Evolutionary conservation across 257 asterid species (phyloP), one percentile per base, ranked within the genome.

Genomic region (Coffea canephora): DNA sequence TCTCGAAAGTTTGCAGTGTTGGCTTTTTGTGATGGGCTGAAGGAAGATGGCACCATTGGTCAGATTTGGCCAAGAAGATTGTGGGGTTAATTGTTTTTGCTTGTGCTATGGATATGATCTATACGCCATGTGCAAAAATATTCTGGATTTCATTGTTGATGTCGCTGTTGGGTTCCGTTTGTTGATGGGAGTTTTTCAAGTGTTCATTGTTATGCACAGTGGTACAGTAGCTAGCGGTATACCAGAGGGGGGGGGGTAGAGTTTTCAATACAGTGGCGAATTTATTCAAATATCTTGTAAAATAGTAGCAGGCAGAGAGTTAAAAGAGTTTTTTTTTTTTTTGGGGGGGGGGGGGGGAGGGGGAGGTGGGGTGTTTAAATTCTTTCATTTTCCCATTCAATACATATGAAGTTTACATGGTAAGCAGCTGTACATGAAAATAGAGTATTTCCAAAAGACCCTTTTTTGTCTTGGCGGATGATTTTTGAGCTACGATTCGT

Each of bases 271-370:
- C 34, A 34, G 67, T 48, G 31, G 70, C 25, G 61, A 85, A 87
- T 84, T 80, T 84, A 83, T 84, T 83, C 82, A 82, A 83, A 83
- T 69, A 78, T 85, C 82, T 80, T 88, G 93, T 86, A 86, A 82
- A 80, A 79, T 85, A 81, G 85, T 83, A 81, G 84, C 46, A 23
- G 77, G 78, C n/a, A 34, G 52, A 73, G 39, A 19, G 64, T 57
- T 9, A 19, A 52, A 0, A 39, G 49, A 66, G 0, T 45, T 57
- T 59, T 48, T 50, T 41, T 31, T 31, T 69, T 6, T 19, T 34
- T 41, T 62, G 31, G 31, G 31, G 34, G 34, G 34, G 34, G 34
- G 1, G 34, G 34, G 1, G 34, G 34, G 34, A 27, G 27, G 27
- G 34, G 34, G 34, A 31, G 34, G 34, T 31, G 34, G 34, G 34